Evolutionary conservation across 257 asterid genomes (phyloP).

Genomic region (Nicotiana knightiana): DNA sequence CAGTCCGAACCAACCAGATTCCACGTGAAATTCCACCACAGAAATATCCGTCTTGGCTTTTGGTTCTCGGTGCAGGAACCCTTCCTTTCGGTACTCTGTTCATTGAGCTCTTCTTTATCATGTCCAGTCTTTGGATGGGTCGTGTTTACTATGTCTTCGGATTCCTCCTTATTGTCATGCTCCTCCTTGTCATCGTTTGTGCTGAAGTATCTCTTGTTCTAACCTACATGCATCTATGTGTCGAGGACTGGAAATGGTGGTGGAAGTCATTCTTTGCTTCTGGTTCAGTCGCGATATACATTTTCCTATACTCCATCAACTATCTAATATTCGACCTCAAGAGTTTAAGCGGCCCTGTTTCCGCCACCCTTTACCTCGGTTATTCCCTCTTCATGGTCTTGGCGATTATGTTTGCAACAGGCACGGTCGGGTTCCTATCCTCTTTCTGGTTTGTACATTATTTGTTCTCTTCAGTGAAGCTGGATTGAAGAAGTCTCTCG

Average conservation of each 20-base stretch:
- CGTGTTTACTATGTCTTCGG: constrained; percentile 86
- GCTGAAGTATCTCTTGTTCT: constrained; percentile 89
- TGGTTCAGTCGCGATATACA: constrained; percentile 76
- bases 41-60: constrained; percentile 80
- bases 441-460: constrained; percentile 91
- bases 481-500: constrained; percentile 38
- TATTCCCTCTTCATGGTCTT: constrained; percentile 77
- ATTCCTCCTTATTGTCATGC: constrained; percentile 57
- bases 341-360: constrained; percentile 81
- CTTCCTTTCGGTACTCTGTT: constrained; percentile 94
- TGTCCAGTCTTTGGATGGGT: constrained; percentile 93
- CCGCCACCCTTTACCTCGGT: constrained; percentile 80
- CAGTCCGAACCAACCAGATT: constrained; percentile 77
- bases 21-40: constrained; percentile 88
- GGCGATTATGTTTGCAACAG: constrained; percentile 88
- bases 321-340: constrained; percentile 74
- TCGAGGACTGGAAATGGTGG: constrained; percentile 96
- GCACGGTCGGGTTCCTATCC: constrained; percentile 76
- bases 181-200: constrained; percentile 70
- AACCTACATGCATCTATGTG: constrained; percentile 88
- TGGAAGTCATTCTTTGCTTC: constrained; percentile 95
- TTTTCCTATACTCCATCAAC: constrained; percentile 64
- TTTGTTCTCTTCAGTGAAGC: constrained; percentile 83
- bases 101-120: constrained; percentile 88
- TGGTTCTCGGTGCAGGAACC: constrained; percentile 88